A percentile compares a stretch with the other conserved stretches of the same genome.
phyloP scores from a whole-genome alignment of 1,284 basidiomycete species.

The Cryptococcus deneoformans region DNA sequence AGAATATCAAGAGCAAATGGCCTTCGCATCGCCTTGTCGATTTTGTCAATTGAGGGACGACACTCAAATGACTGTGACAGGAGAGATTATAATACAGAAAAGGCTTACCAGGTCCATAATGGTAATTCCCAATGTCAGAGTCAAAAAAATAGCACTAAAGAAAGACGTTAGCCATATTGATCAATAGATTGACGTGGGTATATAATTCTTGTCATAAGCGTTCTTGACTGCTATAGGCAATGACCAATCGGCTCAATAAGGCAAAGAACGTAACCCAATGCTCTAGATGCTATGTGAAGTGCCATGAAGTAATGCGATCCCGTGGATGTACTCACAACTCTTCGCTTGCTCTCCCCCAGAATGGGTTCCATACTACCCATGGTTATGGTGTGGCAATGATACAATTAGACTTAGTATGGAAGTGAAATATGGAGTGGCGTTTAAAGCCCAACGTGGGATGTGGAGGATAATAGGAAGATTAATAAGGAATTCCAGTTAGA shows the following conservation, averaged over 20 bases:
- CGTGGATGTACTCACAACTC: constrained; percentile 65
- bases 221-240: no score
- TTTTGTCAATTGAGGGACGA: no score
- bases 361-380: constrained; percentile 59
- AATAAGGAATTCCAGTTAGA: neutral
- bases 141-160: constrained; percentile 97
- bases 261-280: no score
- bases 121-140: constrained; percentile 97
- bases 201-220: no score
- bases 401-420: neutral
- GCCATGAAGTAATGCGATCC: neutral
- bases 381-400: no score
- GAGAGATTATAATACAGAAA: neutral
- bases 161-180: neutral
- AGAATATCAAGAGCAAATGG: no score
- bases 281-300: neutral
- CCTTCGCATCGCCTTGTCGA: no score
- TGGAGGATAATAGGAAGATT: neutral
- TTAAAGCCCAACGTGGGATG: neutral
- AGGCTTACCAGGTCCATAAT: constrained; percentile 88
- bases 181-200: neutral
- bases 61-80: no score
- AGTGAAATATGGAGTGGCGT: neutral
- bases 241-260: no score
- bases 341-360: constrained; percentile 73